Base-by-base conservation (phyloP, 352 stramenopile species). In the Phytophthora podocarpi region DNA sequence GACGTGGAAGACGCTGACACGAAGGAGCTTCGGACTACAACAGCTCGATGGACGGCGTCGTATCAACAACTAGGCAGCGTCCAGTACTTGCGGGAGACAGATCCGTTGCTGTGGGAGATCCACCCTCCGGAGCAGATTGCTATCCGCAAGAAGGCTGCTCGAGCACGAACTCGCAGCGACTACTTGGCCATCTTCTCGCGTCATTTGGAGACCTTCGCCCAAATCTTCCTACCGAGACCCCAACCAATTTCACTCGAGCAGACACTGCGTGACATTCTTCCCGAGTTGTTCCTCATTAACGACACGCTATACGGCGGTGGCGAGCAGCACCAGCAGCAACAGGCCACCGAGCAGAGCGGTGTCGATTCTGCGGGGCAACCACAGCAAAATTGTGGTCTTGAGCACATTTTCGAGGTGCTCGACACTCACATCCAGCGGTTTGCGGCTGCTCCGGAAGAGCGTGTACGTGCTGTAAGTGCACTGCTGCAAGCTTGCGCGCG, bases 391-490 rank as follows among this genome's bases (percentile, higher is more conserved):
- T 82, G 82, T 34, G 77, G 75, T 0, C 71, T 93, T 0, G 84
- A 93, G 34, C 80, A 93, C 64, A 93, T 93, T 35, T 93, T 93
- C 20, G 79, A 93, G 49, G 84, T 90, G 10, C 70, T 93, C 1
- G 84, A 93, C 40, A 70, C 61, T 13, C 80, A 85, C 45, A 85
- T 93, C 41, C 86, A 90, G 48, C 70, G 74, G 23, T 91, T 91
- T 55, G 78, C 80, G 4, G 73, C 74, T 26, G 76, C 78, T 0
- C 71, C 82, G 12, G 76, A 89, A 24, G 82, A 91, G 40, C 80
- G 82, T 11, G 82, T 93, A 7, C 74, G 78, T 6, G 79, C 72
- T 13, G 82, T 93, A 9, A 90, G 85, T 37, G 70, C 85, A 9
- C 41, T 93, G 12, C 59, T 91, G 20, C 82, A 93, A 52, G 85